Evolutionary conservation across 2,329 filamentous ascomycete genomes (phyloP).

Genomic region (Microsporum audouinii): DNA sequence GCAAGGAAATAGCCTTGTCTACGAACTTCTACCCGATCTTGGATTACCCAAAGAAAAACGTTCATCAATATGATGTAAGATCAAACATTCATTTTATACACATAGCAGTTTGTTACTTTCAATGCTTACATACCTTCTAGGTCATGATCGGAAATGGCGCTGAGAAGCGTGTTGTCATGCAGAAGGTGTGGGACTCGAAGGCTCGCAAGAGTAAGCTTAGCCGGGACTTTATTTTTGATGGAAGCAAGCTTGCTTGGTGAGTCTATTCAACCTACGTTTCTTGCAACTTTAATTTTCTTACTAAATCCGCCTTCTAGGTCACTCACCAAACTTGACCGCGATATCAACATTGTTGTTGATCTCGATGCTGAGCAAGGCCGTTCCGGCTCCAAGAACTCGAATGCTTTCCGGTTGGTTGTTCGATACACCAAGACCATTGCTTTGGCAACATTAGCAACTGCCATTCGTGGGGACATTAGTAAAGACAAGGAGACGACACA

Average conservation of each 20-base stretch:
- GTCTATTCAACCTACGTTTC: slow-evolving; percentile 13
- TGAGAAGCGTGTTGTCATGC: slow-evolving; percentile 56
- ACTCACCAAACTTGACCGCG: slow-evolving; percentile 26
- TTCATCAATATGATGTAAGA: slow-evolving; percentile 80
- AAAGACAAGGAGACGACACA: slow-evolving; percentile 62
- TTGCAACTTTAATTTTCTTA: not conserved
- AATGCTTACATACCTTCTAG: slow-evolving; percentile 33
- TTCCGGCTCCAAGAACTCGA: slow-evolving; percentile 28
- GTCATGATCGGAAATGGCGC: slow-evolving; percentile 52
- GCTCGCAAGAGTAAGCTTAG: slow-evolving; percentile 46
- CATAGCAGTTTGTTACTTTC: not conserved
- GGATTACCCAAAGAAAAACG: slow-evolving; percentile 46
- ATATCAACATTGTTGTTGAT: slow-evolving; percentile 53
- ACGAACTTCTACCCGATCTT: slow-evolving; percentile 68
- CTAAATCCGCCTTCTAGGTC: slow-evolving; percentile 25
- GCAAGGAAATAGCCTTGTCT: slow-evolving; percentile 43
- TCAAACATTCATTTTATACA: not conserved
- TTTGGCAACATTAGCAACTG: slow-evolving; percentile 54
- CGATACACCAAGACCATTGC: slow-evolving; percentile 56
- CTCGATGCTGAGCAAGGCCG: slow-evolving; percentile 55
- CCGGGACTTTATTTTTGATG: slow-evolving; percentile 63
- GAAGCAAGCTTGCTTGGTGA: slow-evolving; percentile 76
- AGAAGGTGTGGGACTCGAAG: slow-evolving; percentile 63
- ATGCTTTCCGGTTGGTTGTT: slow-evolving; percentile 52
- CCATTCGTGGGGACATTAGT: slow-evolving; percentile 48